These are phyloP conservation scores for Cercospora citrullina DNA, from an alignment of 2,329 filamentous ascomycete species.

Conservation along the genomic window DNA sequence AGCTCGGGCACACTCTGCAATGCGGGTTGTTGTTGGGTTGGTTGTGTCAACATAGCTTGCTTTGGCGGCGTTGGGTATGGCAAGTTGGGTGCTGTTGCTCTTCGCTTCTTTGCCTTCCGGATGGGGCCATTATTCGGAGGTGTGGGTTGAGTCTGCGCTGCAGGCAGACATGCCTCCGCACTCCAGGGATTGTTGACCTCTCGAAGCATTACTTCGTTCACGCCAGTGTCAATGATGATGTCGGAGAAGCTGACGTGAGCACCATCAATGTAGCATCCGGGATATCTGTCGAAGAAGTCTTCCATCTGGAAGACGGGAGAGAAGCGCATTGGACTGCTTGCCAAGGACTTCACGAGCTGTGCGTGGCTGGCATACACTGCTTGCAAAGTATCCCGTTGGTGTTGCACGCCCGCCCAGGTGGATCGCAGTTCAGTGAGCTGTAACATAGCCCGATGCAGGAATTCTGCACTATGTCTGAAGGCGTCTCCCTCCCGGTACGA, in stretches of 20 bases:
- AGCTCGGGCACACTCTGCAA: constrained; percentile 10
- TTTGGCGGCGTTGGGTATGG: constrained; percentile 29
- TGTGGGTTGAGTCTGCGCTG: constrained; percentile 14
- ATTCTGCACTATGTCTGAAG: constrained; percentile 67
- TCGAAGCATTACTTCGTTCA: constrained; percentile 8
- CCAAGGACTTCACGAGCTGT: constrained; percentile 72
- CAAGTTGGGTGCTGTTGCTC: constrained; percentile 28
- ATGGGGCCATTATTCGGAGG: constrained; percentile 3
- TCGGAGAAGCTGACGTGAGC: constrained; percentile 72
- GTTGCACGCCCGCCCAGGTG: constrained; percentile 74
- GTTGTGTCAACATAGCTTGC: constrained; percentile 7
- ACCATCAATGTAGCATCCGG: constrained; percentile 69
- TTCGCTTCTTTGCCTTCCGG: constrained; percentile 28
- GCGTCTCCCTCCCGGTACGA: constrained; percentile 59
- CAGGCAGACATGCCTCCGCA: constrained; percentile 8
- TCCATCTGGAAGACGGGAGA: constrained; percentile 80
- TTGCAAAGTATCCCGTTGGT: constrained; percentile 77
- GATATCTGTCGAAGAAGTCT: constrained; percentile 84
- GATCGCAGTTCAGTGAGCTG: constrained; percentile 73
- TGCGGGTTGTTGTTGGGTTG: constrained; percentile 16
- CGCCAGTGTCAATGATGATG: constrained; percentile 44
- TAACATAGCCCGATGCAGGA: constrained; percentile 75
- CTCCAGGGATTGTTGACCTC: not conserved
- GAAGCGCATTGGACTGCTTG: constrained; percentile 69
- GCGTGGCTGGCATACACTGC: constrained; percentile 75